Base-by-base conservation (phyloP, 257 asterid species). In the Fraxinus cuspidata region DNA sequence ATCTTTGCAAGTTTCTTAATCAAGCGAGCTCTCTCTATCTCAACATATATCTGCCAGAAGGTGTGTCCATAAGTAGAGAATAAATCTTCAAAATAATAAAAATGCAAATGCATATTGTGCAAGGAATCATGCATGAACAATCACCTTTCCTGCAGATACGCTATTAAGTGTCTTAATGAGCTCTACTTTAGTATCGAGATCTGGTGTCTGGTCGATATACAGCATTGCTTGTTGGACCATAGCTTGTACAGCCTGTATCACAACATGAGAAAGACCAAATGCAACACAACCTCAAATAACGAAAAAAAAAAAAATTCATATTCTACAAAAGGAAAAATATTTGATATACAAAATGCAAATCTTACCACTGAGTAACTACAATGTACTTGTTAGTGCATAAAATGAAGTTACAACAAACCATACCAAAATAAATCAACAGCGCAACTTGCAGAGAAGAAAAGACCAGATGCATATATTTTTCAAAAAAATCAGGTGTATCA, bases 191-290 rank as follows among this genome's bases (percentile, higher is more conserved):
- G 97, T 79, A 69, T 93, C 97, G 58, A 91, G 78, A 87, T 95
- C 97, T 15, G 98, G 99, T 2, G 98, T 93, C 92, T 93, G 94
- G 82, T 95, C 99, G 81, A 93, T 95, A 79, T 93, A 93, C 60
- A 83, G 91, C 97, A 95, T 95, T 4, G 98, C 97, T 80, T 90
- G 97, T 81, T 93, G 98, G 72, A 95, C 97, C 96, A 95, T 93
- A 60, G 96, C 97, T 87, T 93, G 98, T 32, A 93, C 99, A 63
- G 97, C 99, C 99, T 95, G 87, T 83, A 84, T 28, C 32, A 76
- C 34, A 79, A 42, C 35, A 72, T 32, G 77, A 63, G 40, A 29
- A 53, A 42, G 82, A 53, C 56, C 27, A 11, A 27, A 75, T 8
- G 63, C 13, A 29, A 44, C 37, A 19, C 13, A 27, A 23, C 69